phyloP scores from a whole-genome alignment of 352 stramenopile genomes.

The Phytophthora cactorum region DNA sequence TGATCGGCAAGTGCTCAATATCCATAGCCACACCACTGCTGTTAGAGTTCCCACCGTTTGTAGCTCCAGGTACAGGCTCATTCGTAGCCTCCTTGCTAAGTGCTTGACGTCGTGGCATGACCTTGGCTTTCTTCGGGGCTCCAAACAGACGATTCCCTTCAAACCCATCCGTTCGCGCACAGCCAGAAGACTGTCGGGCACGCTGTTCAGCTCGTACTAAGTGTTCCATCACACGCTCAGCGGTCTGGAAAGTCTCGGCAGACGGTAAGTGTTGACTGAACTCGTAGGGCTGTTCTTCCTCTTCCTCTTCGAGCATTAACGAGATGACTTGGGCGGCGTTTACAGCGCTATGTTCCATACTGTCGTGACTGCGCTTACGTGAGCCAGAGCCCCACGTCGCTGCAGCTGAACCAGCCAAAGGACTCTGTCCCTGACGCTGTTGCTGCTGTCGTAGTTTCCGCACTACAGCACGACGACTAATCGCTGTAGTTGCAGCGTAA shows the following conservation, averaged over 20 bases:
- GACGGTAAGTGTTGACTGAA: slow-evolving; percentile 88
- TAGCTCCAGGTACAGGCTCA: slow-evolving; percentile 29
- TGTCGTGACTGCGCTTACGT: slow-evolving; percentile 37
- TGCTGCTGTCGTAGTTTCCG: slow-evolving; percentile 48
- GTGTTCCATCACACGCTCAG: slow-evolving; percentile 84
- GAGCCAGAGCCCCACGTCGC: slow-evolving; percentile 28
- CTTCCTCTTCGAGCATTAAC: slow-evolving; percentile 22
- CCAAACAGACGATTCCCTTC: slow-evolving; percentile 63
- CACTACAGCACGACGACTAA: slow-evolving; percentile 55
- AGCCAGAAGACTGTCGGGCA: slow-evolving; percentile 83
- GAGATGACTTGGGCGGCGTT: slow-evolving; percentile 18
- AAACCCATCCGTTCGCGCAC: slow-evolving; percentile 87
- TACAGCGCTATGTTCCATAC: slow-evolving; percentile 28
- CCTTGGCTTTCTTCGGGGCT: slow-evolving; percentile 40
- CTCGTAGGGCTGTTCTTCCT: slow-evolving; percentile 69
- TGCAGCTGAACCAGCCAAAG: slow-evolving; percentile 32
- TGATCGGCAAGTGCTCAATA: slow-evolving; percentile 81
- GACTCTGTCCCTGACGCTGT: slow-evolving; percentile 45
- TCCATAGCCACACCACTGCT: slow-evolving; percentile 68
- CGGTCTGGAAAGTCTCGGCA: slow-evolving; percentile 73
- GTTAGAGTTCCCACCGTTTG: slow-evolving; percentile 15
- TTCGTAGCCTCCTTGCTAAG: slow-evolving; percentile 47
- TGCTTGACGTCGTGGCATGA: slow-evolving; percentile 37
- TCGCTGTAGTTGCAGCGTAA: slow-evolving; percentile 71
- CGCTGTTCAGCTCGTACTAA: slow-evolving; percentile 83